phyloP scores from a whole-genome alignment of 768 basidiomycete species.

The Daedalea quercina region DNA sequence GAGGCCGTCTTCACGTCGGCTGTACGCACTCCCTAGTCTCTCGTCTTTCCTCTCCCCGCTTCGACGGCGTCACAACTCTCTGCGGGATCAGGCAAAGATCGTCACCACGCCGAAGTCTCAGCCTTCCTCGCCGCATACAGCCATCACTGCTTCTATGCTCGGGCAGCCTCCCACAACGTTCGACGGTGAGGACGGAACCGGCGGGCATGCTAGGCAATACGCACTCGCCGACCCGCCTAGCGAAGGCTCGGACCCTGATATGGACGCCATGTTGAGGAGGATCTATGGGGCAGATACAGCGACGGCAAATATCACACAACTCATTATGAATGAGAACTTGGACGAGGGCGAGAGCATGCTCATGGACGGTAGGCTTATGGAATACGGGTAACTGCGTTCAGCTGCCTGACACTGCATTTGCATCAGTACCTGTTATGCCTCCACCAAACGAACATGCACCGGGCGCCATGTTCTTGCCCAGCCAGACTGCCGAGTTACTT shows the following conservation, averaged over 20 bases:
- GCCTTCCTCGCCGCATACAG: conserved; percentile 17
- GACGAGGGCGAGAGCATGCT: conserved; percentile 43
- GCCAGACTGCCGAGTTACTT: conserved; percentile 2
- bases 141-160: conserved; percentile 24
- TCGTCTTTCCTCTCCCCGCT: conserved; percentile 32
- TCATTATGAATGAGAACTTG: conserved; percentile 50
- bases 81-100: conserved; percentile 5
- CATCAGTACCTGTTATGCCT: conserved; percentile 47
- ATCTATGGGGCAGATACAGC: conserved; percentile 3
- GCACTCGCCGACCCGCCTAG: conserved; percentile 19
- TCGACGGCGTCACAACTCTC: conserved; percentile 7
- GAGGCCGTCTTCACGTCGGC: too few relatives aligned
- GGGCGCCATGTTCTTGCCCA: conserved; percentile 21
- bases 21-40: conserved; percentile 23
- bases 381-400: neutral
- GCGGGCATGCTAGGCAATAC: conserved; percentile 16
- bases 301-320: conserved; percentile 15
- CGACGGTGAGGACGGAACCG: conserved; percentile 1
- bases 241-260: conserved; percentile 4
- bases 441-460: conserved; percentile 43
- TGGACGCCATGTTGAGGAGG: conserved; percentile 6
- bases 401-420: neutral
- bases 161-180: conserved; percentile 25
- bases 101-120: conserved; percentile 18
- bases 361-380: conserved; percentile 48